Conservation (phyloP, 768 basidiomycete species). For the Macrolepiota dolichaula region DNA sequence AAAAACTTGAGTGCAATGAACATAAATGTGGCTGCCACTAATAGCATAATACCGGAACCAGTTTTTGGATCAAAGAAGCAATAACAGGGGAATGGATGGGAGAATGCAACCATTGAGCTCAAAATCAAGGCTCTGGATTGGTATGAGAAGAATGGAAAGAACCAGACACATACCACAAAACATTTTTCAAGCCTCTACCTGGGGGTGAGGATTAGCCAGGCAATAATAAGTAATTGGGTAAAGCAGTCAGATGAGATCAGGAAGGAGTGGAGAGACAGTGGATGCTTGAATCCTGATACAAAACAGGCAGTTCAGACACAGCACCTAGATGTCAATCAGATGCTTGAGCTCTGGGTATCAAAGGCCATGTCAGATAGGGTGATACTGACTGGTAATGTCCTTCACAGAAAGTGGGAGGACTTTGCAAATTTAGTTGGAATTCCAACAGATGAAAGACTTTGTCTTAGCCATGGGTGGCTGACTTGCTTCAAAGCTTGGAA, state of each 20-base stretch:
- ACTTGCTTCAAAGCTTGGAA: slow-evolving; percentile 20
- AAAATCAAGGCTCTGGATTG: slow-evolving; percentile 33
- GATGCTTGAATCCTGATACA: slow-evolving; percentile 2
- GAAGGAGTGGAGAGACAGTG: slow-evolving; percentile 14
- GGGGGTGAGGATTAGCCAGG: slow-evolving; percentile 30
- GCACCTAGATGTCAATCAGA: slow-evolving; percentile 29
- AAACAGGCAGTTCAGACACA: slow-evolving; percentile 26
- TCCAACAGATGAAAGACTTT: slow-evolving; percentile 27
- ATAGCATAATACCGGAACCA: no score
- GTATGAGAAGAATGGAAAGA: slow-evolving; percentile 27
- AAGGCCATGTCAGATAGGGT: slow-evolving; percentile 29
- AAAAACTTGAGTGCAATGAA: no score
- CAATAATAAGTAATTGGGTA: slow-evolving; percentile 27
- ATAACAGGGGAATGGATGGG: no score
- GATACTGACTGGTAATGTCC: slow-evolving; percentile 30
- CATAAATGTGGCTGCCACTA: no score
- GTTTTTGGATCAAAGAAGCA: no score
- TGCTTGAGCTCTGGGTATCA: slow-evolving; percentile 33
- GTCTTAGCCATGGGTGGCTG: slow-evolving; percentile 33
- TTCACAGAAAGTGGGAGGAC: slow-evolving; percentile 28
- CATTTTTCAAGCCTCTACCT: slow-evolving; percentile 30
- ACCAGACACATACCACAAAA: slow-evolving; percentile 26
- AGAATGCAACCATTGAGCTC: slow-evolving; percentile 30
- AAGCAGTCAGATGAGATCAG: slow-evolving; percentile 23
- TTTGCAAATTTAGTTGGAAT: slow-evolving; percentile 31